Conservation (phyloP, 2,329 filamentous ascomycete species). For the Colletotrichum somersetense region DNA sequence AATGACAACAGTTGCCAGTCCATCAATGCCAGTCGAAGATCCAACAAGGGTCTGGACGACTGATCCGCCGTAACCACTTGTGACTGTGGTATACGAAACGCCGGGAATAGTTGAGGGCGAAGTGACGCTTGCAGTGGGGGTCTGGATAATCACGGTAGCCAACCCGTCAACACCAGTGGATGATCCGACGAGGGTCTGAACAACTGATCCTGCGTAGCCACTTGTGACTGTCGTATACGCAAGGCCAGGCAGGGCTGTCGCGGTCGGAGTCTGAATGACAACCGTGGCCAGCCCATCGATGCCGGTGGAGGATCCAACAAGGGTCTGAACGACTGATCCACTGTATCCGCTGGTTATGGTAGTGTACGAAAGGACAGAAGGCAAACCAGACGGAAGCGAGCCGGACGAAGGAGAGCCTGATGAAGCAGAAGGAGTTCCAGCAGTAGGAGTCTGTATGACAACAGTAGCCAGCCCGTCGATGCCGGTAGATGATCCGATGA, state of each 20-base stretch:
- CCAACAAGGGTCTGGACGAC: neutral
- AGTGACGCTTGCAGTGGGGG: neutral
- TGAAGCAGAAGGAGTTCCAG: no score
- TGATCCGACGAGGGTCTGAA: neutral
- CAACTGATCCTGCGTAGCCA: constrained; percentile 6
- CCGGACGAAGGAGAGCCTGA: neutral
- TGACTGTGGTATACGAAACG: neutral
- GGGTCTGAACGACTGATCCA: constrained; percentile 13
- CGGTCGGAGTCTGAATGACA: constrained; percentile 11
- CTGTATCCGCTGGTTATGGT: neutral
- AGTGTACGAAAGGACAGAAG: neutral
- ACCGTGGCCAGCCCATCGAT: constrained; percentile 18
- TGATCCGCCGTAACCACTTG: constrained; percentile 13
- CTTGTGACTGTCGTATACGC: constrained; percentile 13
- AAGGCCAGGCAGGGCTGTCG: neutral
- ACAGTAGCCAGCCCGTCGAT: constrained; percentile 18
- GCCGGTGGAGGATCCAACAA: neutral
- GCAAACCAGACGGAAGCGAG: no score
- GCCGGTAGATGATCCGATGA: neutral
- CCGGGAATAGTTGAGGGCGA: neutral
- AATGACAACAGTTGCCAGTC: constrained; percentile 17
- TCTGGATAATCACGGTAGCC: constrained; percentile 7
- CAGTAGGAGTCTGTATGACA: constrained; percentile 16
- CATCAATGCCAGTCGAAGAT: neutral
- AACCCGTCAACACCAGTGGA: neutral